Conservation (phyloP, 2,329 filamentous ascomycete species). For the Fusarium mexicanum region DNA sequence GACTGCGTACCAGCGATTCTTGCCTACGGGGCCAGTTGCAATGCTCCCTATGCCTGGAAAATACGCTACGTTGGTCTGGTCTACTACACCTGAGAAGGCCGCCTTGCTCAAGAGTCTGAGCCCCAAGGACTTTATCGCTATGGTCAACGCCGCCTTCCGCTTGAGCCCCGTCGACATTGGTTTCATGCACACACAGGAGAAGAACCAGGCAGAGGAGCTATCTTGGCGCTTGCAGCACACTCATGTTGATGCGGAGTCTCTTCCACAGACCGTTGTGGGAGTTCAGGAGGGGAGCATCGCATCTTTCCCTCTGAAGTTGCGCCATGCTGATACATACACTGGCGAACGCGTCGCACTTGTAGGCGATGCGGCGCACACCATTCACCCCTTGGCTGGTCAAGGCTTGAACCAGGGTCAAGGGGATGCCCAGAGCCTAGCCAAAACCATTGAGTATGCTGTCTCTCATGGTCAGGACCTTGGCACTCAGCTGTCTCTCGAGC, state of each 20-base stretch:
- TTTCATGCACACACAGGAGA: constrained; percentile 76
- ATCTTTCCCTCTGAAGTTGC: constrained; percentile 89
- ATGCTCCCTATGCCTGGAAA: constrained; percentile 89
- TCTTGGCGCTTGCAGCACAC: constrained; percentile 85
- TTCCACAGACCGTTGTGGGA: constrained; percentile 73
- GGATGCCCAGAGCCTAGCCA: constrained; percentile 82
- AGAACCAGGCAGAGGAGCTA: constrained; percentile 76
- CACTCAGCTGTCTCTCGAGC: constrained; percentile 77
- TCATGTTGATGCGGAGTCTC: constrained; percentile 57
- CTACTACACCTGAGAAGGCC: constrained; percentile 84
- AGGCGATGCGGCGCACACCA: constrained; percentile 93
- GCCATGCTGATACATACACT: constrained; percentile 94
- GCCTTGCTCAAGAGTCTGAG: constrained; percentile 80
- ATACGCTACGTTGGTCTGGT: constrained; percentile 90
- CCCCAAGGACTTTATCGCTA: constrained; percentile 77
- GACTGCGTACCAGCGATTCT: constrained; percentile 93
- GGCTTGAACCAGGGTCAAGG: constrained; percentile 93
- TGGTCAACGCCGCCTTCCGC: constrained; percentile 94
- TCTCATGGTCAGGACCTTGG: constrained; percentile 89
- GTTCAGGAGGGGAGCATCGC: constrained; percentile 85
- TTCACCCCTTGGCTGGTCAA: constrained; percentile 94
- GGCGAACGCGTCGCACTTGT: constrained; percentile 90
- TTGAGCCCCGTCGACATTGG: constrained; percentile 80
- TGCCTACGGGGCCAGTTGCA: constrained; percentile 91
- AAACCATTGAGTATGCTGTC: constrained; percentile 79